These are phyloP conservation scores for Diplosphaera chodatii DNA, from an alignment of 139 green algal species.

Conservation along the genomic window DNA sequence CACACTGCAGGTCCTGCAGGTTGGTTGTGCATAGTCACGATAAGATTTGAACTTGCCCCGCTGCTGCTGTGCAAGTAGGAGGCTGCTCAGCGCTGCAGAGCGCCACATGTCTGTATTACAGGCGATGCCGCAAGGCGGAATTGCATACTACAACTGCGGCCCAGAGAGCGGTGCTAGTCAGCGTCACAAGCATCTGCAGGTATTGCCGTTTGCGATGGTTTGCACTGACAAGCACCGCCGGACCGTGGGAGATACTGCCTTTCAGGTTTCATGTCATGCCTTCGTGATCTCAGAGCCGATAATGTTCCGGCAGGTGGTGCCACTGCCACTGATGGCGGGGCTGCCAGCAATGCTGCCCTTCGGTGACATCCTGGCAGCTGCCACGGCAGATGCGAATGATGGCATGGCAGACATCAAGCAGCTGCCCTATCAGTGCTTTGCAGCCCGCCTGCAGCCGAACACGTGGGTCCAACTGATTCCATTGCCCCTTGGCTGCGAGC, in stretches of 20 bases:
- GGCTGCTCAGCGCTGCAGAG: too few species aligned
- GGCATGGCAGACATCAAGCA: conserved; percentile 9
- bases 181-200: conserved; percentile 83
- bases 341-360: neutral
- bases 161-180: conserved; percentile 63
- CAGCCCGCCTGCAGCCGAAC: neutral
- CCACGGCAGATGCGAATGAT: neutral
- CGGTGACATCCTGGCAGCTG: neutral
- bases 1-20: conserved; percentile 40
- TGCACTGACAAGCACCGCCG: neutral
- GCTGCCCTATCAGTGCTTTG: conserved; percentile 25
- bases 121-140: conserved; percentile 50
- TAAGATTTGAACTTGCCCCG: too few species aligned
- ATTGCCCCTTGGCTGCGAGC: neutral
- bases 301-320: conserved; percentile 11
- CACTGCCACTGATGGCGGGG: conserved; percentile 25
- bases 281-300: neutral
- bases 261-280: too few species aligned
- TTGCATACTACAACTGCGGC: conserved; percentile 83
- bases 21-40: neutral
- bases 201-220: conserved; percentile 3
- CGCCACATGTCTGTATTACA: conserved; percentile 9
- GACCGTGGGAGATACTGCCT: too few species aligned
- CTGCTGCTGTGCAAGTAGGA: too few species aligned
- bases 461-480: neutral